Evolutionary conservation across 805 yeast genomes (phyloP), one percentile per base, ranked within the genome.

Genomic region (Debaryomyces hansenii): DNA sequence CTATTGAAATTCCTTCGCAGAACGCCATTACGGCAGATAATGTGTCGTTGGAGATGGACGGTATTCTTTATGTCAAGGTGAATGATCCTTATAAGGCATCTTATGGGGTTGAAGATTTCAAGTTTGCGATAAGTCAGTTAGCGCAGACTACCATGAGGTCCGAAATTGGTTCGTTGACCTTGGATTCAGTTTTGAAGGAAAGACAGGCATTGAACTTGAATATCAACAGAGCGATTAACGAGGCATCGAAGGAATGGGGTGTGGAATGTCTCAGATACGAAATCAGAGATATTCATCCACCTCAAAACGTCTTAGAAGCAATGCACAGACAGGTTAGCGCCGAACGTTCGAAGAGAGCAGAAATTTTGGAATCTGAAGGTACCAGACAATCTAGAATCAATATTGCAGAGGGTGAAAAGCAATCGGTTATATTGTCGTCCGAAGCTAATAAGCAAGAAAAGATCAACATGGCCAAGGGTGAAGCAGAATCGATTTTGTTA

Each of bases 101-200:
- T 37, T 88, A 88, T 57, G 95, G 95, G 11, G 95, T 88, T 15
- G 96, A 89, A 60, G 91, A 88, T 58, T 89, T 90, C 41, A 88
- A 84, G 59, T 89, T 85, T 62, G 96, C 96, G 33, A 82, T 89
- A 45, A 75, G 86, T 35, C 96, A 89, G 66, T 76, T 89, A 53
- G 96, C 96, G 0, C 96, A 88, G 64, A 89, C 96, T 9, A 87
- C 96, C 11, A 88, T 88, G 96, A 75, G 96, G 58, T 83, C 90
- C 1, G 96, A 88, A 64, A 88, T 88, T 59, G 96, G 96, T 42
- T 88, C 87, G 53, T 70, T 88, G 72, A 76, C 90, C 2, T 75
- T 88, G 56, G 96, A 89, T 62, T 81, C 84, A 40, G 95, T 87
- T 14, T 73, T 88, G 54, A 77, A 82, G 50, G 96, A 88, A 64